Percentiles rank a stretch among this genome's conserved stretches.
These are phyloP conservation scores for Cladosporium oxysporum DNA, from an alignment of 2,329 filamentous ascomycete species.

Conservation along the genomic window DNA sequence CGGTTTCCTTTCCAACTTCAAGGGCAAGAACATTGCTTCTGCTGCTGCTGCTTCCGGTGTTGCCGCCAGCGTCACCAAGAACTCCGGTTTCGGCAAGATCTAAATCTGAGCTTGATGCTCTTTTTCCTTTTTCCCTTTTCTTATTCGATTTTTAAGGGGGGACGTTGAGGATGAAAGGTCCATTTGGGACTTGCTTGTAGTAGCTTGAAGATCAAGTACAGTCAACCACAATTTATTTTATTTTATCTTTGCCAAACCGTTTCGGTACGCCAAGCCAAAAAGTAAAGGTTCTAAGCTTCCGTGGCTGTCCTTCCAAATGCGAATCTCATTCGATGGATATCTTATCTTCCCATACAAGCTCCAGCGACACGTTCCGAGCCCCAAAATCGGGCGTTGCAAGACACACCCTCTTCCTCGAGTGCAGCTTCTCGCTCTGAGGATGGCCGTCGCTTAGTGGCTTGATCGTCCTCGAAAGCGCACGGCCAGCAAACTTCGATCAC, in stretches of 20 bases:
- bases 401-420: not conserved
- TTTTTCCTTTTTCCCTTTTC: not conserved
- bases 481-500: not conserved
- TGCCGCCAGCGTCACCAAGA: constrained; percentile 40
- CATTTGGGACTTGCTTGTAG: not conserved
- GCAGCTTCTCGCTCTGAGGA: not conserved
- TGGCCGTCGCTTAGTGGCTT: not conserved
- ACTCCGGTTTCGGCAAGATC: constrained; percentile 49
- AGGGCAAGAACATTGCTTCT: constrained; percentile 55
- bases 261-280: not conserved
- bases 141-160: not conserved
- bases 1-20: constrained; percentile 53
- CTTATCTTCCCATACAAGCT: too few relatives aligned
- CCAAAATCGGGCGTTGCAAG: too few relatives aligned
- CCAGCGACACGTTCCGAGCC: too few relatives aligned
- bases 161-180: not conserved
- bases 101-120: constrained; percentile 10
- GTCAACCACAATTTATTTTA: not conserved
- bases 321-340: too few relatives aligned
- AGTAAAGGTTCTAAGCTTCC: too few relatives aligned
- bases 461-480: not conserved
- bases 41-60: constrained; percentile 40
- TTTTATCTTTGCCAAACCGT: not conserved
- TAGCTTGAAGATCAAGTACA: not conserved
- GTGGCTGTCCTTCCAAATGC: too few relatives aligned